Base-by-base conservation (phyloP, 352 stramenopile species). In the Phytopythium montanum region DNA sequence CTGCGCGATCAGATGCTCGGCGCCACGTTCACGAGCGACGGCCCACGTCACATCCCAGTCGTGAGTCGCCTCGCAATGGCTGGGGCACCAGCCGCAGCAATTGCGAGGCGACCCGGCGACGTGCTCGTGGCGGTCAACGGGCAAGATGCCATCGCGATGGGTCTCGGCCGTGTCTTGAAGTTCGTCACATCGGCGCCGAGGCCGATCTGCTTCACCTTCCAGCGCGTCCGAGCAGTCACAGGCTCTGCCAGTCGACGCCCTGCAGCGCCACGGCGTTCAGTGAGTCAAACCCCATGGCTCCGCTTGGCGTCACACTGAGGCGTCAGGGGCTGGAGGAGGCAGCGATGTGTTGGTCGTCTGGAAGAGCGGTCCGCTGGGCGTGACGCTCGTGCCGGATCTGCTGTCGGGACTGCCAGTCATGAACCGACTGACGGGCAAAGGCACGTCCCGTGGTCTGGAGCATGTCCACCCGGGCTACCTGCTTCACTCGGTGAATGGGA, bases 351-450 rank as follows among this genome's bases (percentile, higher is more conserved):
- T 85, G 28, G 69, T 91, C 34, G 64, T 84, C 49, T 91, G 81
- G 81, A 64, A 56, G 12, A 39, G 65, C 0, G 79, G 75, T 0
- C 65, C 76, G 12, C 61, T 91, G 1, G 81, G 81, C 0, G 44
- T 91, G 34, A 83, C 79, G 18, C 61, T 91, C 5, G 39, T 76
- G 23, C 69, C 86, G 51, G 79, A 88, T 31, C 53, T 66, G 33
- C 76, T 82, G 49, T 79, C 75, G 12, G 73, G 75, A 1, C 64
- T 73, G 34, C 62, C 76, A 14, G n/a, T 79, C 10, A 75, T 91
- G 54, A 84, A 83, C 54, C 79, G 81, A 16, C 71, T 91, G 51
- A 91, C 81, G n/a, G 79, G 79, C n/a, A 85, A 85, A 58, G 79
- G 81, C 0, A 71, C 61, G 0, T 70, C 76, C 3, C 42, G 39